phyloP scores from a whole-genome alignment of 1,284 basidiomycete genomes.

The Sporisorium iseilematis-ciliati region DNA sequence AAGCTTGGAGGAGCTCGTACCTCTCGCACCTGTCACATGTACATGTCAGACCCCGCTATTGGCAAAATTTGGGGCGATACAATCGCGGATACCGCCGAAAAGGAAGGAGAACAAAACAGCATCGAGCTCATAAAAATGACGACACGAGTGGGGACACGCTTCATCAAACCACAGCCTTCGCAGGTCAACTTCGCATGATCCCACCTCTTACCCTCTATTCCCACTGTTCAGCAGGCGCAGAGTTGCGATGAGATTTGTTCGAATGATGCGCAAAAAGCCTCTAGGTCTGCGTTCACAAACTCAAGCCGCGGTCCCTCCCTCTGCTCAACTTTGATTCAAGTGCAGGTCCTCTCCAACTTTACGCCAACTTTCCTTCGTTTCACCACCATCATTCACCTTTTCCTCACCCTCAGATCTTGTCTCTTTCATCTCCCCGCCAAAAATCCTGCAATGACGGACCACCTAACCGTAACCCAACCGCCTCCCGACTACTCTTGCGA shows the following conservation, averaged over 20 bases:
- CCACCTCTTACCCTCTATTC: background rate
- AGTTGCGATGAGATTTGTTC: background rate
- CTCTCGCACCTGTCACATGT: background rate
- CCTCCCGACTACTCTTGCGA: background rate
- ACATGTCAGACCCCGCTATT: background rate
- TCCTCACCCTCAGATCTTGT: background rate
- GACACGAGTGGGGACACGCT: conserved; percentile 4
- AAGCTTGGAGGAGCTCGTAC: background rate
- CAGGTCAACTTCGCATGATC: too few relatives aligned
- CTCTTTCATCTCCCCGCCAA: background rate
- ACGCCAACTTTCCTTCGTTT: background rate
- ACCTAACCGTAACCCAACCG: background rate
- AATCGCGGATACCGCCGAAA: background rate
- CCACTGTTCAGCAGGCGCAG: background rate
- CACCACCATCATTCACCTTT: background rate
- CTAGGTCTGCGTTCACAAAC: background rate
- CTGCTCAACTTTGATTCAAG: conserved; percentile 1
- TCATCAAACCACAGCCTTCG: background rate
- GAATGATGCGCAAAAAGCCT: background rate
- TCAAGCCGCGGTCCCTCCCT: background rate
- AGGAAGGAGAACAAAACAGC: conserved; percentile 1
- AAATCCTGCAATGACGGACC: background rate
- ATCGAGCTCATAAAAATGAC: background rate
- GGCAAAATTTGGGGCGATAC: background rate
- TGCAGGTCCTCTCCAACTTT: conserved; percentile 4